These are phyloP conservation scores for Clathrospora elynae DNA, from an alignment of 2,329 filamentous ascomycete species.

Conservation along the genomic window DNA sequence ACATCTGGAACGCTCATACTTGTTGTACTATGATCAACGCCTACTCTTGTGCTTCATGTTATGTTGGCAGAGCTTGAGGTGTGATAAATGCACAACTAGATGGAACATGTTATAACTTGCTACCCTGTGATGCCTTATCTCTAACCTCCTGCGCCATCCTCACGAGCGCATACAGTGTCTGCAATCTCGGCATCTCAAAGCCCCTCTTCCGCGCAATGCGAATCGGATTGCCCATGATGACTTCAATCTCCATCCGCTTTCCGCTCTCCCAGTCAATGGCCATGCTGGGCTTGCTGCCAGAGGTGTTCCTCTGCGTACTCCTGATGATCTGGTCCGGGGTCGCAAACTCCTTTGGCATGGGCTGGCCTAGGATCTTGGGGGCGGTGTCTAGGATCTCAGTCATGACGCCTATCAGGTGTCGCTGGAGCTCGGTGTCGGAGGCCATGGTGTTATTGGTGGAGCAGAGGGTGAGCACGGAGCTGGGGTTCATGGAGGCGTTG, in stretches of 20 bases:
- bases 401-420: constrained; percentile 70
- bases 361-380: constrained; percentile 65
- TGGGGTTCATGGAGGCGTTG: constrained; percentile 76
- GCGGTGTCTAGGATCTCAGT: constrained; percentile 69
- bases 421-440: constrained; percentile 64
- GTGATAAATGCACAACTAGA: no score
- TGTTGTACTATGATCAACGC: no score
- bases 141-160: constrained; percentile 64
- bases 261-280: constrained; percentile 71
- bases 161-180: constrained; percentile 69
- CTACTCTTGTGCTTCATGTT: no score
- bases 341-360: constrained; percentile 65
- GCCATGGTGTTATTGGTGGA: constrained; percentile 70
- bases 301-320: constrained; percentile 66
- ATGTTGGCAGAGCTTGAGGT: no score
- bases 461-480: constrained; percentile 69
- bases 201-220: constrained; percentile 66
- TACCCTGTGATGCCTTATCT: constrained; percentile 44
- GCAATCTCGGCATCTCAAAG: constrained; percentile 68
- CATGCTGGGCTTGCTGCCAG: constrained; percentile 67
- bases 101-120: constrained; percentile 22
- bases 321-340: constrained; percentile 65
- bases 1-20: no score
- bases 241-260: constrained; percentile 71
- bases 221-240: constrained; percentile 73